phyloP scores from a whole-genome alignment of 2,329 filamentous ascomycete genomes.

The Neophaeococcomyces mojaviensis region DNA sequence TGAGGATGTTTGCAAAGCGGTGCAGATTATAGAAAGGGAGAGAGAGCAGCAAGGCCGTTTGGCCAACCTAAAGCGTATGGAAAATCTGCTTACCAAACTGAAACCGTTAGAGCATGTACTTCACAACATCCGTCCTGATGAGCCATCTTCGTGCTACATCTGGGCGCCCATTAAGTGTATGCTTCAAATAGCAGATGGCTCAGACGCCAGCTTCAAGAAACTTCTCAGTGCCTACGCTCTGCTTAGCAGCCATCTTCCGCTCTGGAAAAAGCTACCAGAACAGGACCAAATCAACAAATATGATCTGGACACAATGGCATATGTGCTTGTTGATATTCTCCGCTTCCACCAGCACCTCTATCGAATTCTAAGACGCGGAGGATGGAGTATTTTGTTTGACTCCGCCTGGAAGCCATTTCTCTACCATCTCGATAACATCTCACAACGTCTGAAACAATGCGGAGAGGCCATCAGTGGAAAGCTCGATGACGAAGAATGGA shows the following conservation, averaged over 20 bases:
- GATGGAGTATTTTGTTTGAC: neutral
- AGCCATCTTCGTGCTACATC: slow-evolving; percentile 38
- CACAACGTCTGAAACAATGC: slow-evolving; percentile 22
- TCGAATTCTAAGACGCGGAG: slow-evolving; percentile 34
- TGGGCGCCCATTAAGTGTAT: slow-evolving; percentile 41
- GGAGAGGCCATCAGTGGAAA: slow-evolving; percentile 24
- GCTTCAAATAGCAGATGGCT: slow-evolving; percentile 25
- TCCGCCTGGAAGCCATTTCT: slow-evolving; percentile 26
- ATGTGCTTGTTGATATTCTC: slow-evolving; percentile 44
- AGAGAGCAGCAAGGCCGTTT: slow-evolving; percentile 33
- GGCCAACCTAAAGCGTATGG: slow-evolving; percentile 38
- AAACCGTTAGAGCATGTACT: slow-evolving; percentile 37
- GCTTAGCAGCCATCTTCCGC: slow-evolving; percentile 32
- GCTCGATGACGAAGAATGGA: slow-evolving; percentile 26
- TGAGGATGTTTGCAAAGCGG: slow-evolving; percentile 31
- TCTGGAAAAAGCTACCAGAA: slow-evolving; percentile 31
- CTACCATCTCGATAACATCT: slow-evolving; percentile 24
- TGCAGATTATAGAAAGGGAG: slow-evolving; percentile 32
- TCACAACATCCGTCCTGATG: slow-evolving; percentile 41
- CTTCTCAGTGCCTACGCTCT: slow-evolving; percentile 34
- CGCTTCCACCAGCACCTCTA: slow-evolving; percentile 43
- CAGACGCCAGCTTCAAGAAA: slow-evolving; percentile 35
- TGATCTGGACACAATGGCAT: slow-evolving; percentile 35
- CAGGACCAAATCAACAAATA: slow-evolving; percentile 26
- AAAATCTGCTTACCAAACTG: slow-evolving; percentile 35